A percentile compares a stretch with the other conserved stretches of the same genome.
phyloP scores from a whole-genome alignment of 345 rosid species.

The Gossypium mustelinum region DNA sequence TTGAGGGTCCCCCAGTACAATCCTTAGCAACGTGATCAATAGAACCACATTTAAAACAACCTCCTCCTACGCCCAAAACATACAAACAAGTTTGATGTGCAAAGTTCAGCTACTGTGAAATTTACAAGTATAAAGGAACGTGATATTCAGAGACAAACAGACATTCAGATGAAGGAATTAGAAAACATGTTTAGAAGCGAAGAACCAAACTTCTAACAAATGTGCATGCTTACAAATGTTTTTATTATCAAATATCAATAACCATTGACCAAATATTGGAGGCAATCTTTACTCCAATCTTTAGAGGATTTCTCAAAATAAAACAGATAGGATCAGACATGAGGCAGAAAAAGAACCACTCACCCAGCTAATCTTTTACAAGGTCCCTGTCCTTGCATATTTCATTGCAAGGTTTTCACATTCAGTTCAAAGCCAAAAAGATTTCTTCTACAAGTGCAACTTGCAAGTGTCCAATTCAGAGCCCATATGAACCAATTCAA shows the following conservation, averaged over 20 bases:
- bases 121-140: neutral
- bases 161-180: neutral
- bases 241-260: neutral
- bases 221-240: neutral
- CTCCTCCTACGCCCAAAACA: conserved; percentile 40
- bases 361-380: no score
- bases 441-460: no score
- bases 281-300: neutral
- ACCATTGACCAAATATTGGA: neutral
- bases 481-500: no score
- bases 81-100: neutral
- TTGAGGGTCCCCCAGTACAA: conserved; percentile 48
- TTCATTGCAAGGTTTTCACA: neutral
- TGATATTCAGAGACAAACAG: neutral
- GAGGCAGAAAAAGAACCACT: no score
- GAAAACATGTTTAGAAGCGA: neutral
- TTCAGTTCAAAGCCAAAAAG: no score
- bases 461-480: no score
- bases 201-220: neutral
- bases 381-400: neutral
- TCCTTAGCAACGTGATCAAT: conserved; percentile 79
- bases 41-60: conserved; percentile 90
- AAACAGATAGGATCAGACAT: neutral
- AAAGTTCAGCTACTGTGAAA: neutral
- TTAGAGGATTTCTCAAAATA: neutral